Base-by-base conservation (phyloP, 1,284 basidiomycete species). In the Cystobasidium pallidum region DNA sequence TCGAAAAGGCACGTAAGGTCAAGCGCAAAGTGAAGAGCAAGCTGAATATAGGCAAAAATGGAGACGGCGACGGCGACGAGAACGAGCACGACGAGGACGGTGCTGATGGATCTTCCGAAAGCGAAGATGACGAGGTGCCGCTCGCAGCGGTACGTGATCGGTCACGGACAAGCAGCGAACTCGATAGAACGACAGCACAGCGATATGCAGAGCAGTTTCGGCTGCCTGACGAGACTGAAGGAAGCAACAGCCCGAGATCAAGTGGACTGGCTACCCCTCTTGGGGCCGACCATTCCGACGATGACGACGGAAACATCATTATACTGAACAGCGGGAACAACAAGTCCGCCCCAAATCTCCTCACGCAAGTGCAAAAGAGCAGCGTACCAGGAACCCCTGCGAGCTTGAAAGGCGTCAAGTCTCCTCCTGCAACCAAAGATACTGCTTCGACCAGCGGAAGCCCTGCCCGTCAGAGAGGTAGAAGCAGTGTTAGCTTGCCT, bases 1-100 rank as follows among this genome's bases (percentile, higher is more conserved):
- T 52, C 36, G 67, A 36, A 36, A 71, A 71, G 41, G 68, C 49
- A 1, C 59, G 52, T 21, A 43, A 55, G 49, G 30, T 71, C 28
- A 63, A 57, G 49, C 61, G 19, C 24, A 63, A 64, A 45, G 36
- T 71, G 21, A 71, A 64, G 49, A 28, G 36, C 59, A 63, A 64
- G 59, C 68, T 71, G 2, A 45, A 71, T 21, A 32, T 59, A 43
- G 59, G 61, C 32, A 28, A 64, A 8, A 21, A 52, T 34, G 61
- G 62, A 19, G 68, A 64, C 13, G 0, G 36, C 52, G 67, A 39
- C 30, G 8, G 51, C 24, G 67, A 61, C 36, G 68, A 71, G n/a
- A 59, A 41, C 13, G 57, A n/a, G n/a, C n/a, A 66, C 36, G 32
- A 32, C 21, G 51, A 66, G 17, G 64, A 55, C 30, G 49, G 19